Conservation (phyloP, 805 yeast species). For the Candida quercuum region DNA sequence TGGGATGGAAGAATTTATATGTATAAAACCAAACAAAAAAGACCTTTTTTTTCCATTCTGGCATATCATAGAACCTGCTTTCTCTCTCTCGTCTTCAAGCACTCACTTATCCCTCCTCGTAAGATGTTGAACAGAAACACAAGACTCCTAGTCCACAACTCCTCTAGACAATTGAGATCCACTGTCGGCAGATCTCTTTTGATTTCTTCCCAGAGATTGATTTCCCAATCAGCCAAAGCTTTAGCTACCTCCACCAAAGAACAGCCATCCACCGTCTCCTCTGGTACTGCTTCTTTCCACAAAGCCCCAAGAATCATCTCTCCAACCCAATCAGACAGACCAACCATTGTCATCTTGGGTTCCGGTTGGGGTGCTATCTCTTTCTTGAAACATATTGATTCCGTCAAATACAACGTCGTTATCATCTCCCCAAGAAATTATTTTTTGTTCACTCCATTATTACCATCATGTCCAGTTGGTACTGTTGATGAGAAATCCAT, state of each 20-base stretch:
- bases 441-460: conserved; percentile 87
- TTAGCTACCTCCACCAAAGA: background rate
- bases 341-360: conserved; percentile 60
- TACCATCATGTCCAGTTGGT: conserved; percentile 93
- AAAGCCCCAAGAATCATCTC: conserved; percentile 34
- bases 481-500: conserved; percentile 86
- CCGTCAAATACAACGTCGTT: conserved; percentile 82
- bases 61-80: too few species aligned
- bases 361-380: conserved; percentile 96
- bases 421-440: conserved; percentile 90
- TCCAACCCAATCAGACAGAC: conserved; percentile 28
- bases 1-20: too few species aligned
- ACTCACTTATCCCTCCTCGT: background rate
- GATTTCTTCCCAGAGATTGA: background rate
- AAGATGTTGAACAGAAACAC: conserved; percentile 1
- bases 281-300: conserved; percentile 33
- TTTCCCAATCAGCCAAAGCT: background rate
- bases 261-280: conserved; percentile 13
- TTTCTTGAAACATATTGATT: conserved; percentile 76
- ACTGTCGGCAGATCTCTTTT: background rate
- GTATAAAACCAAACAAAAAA: background rate
- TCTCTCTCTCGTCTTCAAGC: too few species aligned
- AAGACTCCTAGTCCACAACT: background rate
- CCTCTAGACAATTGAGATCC: conserved; percentile 1
- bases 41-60: background rate